Base-by-base conservation (phyloP, 2,329 filamentous ascomycete genomes). In the Emmonsia crescens region DNA sequence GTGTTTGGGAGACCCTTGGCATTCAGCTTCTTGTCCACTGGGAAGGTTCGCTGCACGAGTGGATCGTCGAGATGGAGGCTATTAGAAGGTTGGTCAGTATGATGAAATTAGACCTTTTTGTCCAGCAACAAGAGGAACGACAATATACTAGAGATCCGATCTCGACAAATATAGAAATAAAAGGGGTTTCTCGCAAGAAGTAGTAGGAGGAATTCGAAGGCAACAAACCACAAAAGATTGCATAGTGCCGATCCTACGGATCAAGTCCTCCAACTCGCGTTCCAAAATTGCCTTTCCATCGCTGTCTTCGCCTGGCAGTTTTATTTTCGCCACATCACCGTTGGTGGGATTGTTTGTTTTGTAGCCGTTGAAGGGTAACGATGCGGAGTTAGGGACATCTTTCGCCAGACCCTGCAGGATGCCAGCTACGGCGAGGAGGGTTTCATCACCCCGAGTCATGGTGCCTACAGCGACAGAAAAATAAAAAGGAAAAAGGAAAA, bases 281-380 rank as follows among this genome's bases (percentile, higher is more conserved):
- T 97, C 91, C 64, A 97, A 84, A 38, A 82, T 82, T 67, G 83
- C 81, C 78, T 97, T 97, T 67, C 88, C 88, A 42, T 84, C 76
- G 52, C 84, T 88, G 63, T 91, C 83, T 62, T 84, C 82, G 62
- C 94, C 94, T 16, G 93, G 92, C 29, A 97, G 82, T 65, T 82
- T 83, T 71, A 93, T 81, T 66, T 82, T 79, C 65, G 78, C 76
- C 40, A 75, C 69, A 65, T 80, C 78, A 59, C 81, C 80, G 76
- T 85, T 84, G 51, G 76, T 66, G 12, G 71, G 62, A 12, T 69
- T 66, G 21, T 65, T 67, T 60, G 70, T 61, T 60, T 71, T 71
- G 63, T 70, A 67, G 56, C 61, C 61, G 48, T 63, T 64, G 52
- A 61, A 65, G 12, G 61, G 60, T 36, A 64, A 44, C 29, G 63